Base-by-base conservation (phyloP, 805 yeast species). In the Ogataea angusta region DNA sequence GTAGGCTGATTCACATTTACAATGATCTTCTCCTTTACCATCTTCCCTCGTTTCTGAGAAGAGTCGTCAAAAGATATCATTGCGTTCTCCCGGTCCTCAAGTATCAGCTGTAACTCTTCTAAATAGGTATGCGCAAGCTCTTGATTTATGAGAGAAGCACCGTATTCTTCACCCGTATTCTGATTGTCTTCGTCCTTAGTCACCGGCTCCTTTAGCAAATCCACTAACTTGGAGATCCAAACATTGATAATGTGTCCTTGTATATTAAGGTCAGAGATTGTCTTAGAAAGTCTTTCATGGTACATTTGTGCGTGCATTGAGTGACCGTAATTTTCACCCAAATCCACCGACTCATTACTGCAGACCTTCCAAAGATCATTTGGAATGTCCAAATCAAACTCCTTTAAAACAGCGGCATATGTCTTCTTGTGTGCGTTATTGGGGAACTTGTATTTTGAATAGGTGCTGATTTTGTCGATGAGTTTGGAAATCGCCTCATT, bases 101-200 rank as follows among this genome's bases (percentile, higher is more conserved):
- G 49, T 3, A 70, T 54, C 34, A 67, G 61, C 40, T 78, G 77
- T 6, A 85, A 44, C 14, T 76, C 73, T 37, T 76, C 78, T 43
- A 85, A 64, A 42, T 77, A 72, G 0, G 76, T 70, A 29, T 78
- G 76, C 0, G 82, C 82, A 43, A 74, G 70, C 43, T 84, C 95
- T 59, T 91, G 98, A 34, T 76, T 81, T 30, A 78, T 76, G 35
- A 91, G 66, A 0, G 95, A 80, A 4, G 73, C 74, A 10, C 77
- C 80, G 60, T 90, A 93, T 53, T 89, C 97, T 36, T 78, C 84
- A 10, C 90, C 89, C 38, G 81, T 78, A 3, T 53, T 56, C 10
- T 53, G 53, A 21, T 48, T 60, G 2, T 37, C 48, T 10, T 48
- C 59, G 4, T 41, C 47, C 12, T 34, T 38, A 1, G 52, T 63